These are phyloP conservation scores for Eucalyptus cloeziana DNA, from an alignment of 345 rosid genomes.

Conservation along the genomic window DNA sequence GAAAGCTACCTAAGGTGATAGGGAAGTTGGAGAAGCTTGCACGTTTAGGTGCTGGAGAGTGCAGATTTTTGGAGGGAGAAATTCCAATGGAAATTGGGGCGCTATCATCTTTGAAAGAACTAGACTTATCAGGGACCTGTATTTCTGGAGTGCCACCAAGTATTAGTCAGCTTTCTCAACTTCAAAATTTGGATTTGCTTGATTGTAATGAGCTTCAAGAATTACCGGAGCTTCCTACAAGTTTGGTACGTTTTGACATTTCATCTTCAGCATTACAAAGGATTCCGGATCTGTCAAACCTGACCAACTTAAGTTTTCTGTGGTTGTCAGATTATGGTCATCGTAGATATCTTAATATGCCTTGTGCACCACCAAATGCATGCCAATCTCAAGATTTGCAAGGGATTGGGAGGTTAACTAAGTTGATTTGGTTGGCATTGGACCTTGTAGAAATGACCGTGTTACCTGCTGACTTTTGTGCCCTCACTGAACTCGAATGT, in stretches of 20 bases:
- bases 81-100: neutral
- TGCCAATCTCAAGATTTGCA: neutral
- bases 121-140: neutral
- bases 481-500: neutral
- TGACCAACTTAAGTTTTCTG: neutral
- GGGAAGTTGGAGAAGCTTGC: neutral
- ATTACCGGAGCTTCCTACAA: neutral
- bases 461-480: neutral
- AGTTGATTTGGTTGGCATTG: neutral
- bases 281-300: neutral
- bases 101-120: neutral
- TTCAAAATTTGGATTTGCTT: neutral
- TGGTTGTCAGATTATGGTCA: neutral
- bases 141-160: neutral
- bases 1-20: neutral
- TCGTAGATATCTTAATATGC: neutral
- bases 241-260: neutral
- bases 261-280: neutral
- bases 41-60: neutral
- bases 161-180: neutral
- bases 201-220: neutral
- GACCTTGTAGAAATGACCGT: neutral
- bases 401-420: neutral
- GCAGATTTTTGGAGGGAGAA: neutral
- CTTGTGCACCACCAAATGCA: neutral